Conservation (phyloP, 805 yeast species). For the Candida palmyrensis region DNA sequence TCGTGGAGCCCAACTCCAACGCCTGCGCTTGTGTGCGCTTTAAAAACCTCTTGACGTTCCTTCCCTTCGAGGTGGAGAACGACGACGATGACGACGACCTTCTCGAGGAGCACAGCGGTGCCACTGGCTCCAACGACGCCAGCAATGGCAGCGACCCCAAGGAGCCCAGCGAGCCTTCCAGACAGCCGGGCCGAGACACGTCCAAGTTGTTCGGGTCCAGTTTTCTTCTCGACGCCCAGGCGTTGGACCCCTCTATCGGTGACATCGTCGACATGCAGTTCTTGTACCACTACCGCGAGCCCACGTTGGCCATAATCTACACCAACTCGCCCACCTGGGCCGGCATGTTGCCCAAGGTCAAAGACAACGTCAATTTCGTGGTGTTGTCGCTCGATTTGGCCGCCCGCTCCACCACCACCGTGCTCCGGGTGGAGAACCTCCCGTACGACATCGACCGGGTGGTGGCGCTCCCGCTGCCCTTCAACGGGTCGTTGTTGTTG, state of each 20-base stretch:
- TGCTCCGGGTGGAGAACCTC: constrained; percentile 56
- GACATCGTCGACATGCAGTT: constrained; percentile 70
- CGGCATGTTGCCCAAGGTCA: constrained; percentile 56
- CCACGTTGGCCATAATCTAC: constrained; percentile 70
- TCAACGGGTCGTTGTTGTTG: constrained; percentile 62
- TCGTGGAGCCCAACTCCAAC: constrained; percentile 55
- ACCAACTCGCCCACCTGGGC: constrained; percentile 66
- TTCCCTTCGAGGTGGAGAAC: constrained; percentile 53
- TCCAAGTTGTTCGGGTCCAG: constrained; percentile 44
- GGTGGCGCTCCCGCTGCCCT: constrained; percentile 58
- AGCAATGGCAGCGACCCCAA: too few species aligned
- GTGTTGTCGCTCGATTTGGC: constrained; percentile 66
- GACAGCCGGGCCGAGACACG: constrained; percentile 3
- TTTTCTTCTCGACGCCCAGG: constrained; percentile 50
- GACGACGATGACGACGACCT: constrained; percentile 35
- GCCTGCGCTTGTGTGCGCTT: constrained; percentile 54
- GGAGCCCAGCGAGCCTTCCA: neutral
- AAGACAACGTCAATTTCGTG: constrained; percentile 57
- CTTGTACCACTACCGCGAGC: constrained; percentile 70
- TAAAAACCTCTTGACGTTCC: constrained; percentile 63
- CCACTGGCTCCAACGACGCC: too few species aligned
- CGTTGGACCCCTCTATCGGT: constrained; percentile 52
- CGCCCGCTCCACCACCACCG: constrained; percentile 56
- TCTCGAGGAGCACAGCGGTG: constrained; percentile 28
- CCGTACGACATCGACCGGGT: constrained; percentile 72